A percentile compares a stretch with the other conserved stretches of the same genome.
Evolutionary conservation across 306 rosid species (phyloP).

Genomic region (Ochetophila trinervis): DNA sequence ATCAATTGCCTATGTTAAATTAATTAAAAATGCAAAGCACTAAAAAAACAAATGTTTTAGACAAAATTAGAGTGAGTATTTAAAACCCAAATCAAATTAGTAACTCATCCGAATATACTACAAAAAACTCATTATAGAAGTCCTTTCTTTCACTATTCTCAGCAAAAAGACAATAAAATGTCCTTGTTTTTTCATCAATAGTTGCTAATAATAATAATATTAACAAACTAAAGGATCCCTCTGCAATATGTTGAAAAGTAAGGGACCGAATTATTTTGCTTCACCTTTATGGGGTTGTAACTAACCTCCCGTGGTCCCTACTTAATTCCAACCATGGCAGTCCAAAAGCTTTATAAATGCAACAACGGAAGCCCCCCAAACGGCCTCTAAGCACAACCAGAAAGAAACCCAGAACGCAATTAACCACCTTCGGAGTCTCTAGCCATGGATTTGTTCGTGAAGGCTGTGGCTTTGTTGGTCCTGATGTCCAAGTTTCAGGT

Average conservation of each 20-base stretch:
- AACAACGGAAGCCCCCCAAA: constrained; percentile 3
- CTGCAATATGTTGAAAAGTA: constrained; percentile 3
- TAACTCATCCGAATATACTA: too few species aligned
- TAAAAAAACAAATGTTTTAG: too few species aligned
- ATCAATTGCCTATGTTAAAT: too few species aligned
- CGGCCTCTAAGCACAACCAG: constrained; percentile 12
- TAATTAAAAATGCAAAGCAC: too few species aligned
- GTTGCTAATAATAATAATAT: not conserved
- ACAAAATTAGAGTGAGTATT: too few species aligned
- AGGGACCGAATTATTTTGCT: constrained; percentile 10
- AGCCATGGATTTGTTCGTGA: constrained; percentile 47
- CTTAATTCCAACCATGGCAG: constrained; percentile 15
- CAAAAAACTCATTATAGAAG: too few species aligned
- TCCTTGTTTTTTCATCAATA: not conserved
- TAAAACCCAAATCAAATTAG: too few species aligned
- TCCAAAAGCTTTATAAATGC: constrained; percentile 41
- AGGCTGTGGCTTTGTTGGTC: constrained; percentile 29
- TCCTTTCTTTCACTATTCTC: too few species aligned
- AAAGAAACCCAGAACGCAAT: not conserved
- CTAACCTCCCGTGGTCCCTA: constrained; percentile 23
- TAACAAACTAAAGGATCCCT: not conserved
- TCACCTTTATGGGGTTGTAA: constrained; percentile 29
- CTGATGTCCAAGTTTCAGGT: constrained; percentile 26
- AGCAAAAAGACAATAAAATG: too few species aligned
- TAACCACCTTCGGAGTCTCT: constrained; percentile 1